phyloP scores from a whole-genome alignment of 768 basidiomycete species.

The Trametes coccinea region DNA sequence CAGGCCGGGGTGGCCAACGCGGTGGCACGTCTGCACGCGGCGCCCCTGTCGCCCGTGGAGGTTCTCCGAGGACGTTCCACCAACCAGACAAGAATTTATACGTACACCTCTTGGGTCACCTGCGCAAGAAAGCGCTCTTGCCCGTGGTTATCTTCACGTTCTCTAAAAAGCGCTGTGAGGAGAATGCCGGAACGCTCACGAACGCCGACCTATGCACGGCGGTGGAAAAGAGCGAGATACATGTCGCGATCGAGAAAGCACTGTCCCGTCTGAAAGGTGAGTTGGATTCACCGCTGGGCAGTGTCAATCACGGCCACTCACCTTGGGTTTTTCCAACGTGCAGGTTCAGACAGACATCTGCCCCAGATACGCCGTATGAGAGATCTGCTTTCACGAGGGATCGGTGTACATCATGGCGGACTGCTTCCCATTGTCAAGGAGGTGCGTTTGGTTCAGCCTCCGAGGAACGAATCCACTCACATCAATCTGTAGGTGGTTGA shows the following conservation, averaged over 20 bases:
- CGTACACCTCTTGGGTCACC: constrained; percentile 84
- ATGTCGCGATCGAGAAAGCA: constrained; percentile 91
- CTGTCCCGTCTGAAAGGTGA: constrained; percentile 87
- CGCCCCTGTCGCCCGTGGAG: constrained; percentile 37
- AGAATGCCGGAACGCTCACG: constrained; percentile 87
- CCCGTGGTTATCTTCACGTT: constrained; percentile 97
- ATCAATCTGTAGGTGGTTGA: constrained; percentile 73
- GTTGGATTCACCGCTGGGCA: constrained; percentile 10
- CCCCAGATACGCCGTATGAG: constrained; percentile 93
- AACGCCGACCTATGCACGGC: constrained; percentile 87
- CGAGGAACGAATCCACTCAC: background rate
- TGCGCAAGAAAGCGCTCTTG: constrained; percentile 82
- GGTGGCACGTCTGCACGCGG: constrained; percentile 45
- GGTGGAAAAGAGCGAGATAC: constrained; percentile 95
- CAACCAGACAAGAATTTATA: constrained; percentile 89
- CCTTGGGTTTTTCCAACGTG: background rate
- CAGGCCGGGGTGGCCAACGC: constrained; percentile 44
- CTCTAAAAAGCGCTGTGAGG: constrained; percentile 96
- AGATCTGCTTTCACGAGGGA: constrained; percentile 86
- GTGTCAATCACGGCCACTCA: background rate
- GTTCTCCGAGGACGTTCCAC: constrained; percentile 51
- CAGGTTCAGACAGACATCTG: constrained; percentile 87
- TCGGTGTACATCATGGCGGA: constrained; percentile 97
- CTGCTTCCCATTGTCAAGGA: constrained; percentile 96
- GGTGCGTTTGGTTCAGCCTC: constrained; percentile 42